phyloP scores from a whole-genome alignment of 768 basidiomycete species.

The Gyrodon lividus region DNA sequence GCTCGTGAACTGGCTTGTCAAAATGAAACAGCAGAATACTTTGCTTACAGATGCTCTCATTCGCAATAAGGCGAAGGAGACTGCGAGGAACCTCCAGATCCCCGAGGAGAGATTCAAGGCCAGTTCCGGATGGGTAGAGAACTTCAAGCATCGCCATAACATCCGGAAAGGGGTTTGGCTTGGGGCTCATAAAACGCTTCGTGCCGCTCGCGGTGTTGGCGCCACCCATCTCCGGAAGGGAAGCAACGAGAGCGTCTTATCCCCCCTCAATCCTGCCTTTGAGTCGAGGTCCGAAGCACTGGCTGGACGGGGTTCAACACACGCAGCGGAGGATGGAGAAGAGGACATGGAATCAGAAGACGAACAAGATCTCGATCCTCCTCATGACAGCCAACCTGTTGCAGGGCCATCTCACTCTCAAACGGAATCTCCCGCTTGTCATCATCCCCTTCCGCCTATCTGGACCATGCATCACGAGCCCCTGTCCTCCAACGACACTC shows the following conservation, averaged over 20 bases:
- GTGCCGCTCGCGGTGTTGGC: constrained; percentile 31
- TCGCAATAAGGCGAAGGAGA: constrained; percentile 64
- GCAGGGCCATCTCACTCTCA: constrained; percentile 33
- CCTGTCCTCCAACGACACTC: constrained; percentile 25
- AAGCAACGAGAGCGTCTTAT: constrained; percentile 34
- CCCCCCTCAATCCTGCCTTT: constrained; percentile 42
- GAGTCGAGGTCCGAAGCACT: constrained; percentile 31
- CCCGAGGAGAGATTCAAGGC: constrained; percentile 81
- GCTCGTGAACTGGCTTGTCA: constrained; percentile 59
- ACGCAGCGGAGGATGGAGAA: constrained; percentile 32
- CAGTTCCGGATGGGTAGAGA: constrained; percentile 90
- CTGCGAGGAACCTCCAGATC: constrained; percentile 56
- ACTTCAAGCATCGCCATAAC: constrained; percentile 81
- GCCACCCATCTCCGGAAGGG: constrained; percentile 36
- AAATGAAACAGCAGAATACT: constrained; percentile 46
- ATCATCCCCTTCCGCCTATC: constrained; percentile 33
- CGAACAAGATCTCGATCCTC: constrained; percentile 30
- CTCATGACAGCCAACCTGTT: constrained; percentile 24
- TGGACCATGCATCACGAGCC: constrained; percentile 34
- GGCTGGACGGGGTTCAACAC: constrained; percentile 25
- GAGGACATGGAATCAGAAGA: constrained; percentile 39
- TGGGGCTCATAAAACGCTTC: constrained; percentile 37
- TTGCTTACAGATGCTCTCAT: constrained; percentile 64
- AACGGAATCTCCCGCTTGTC: constrained; percentile 20
- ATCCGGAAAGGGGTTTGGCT: constrained; percentile 67